Evolutionary conservation across 176 grass and related monocot genomes (phyloP).

Genomic region (Neostapfia colusana): DNA sequence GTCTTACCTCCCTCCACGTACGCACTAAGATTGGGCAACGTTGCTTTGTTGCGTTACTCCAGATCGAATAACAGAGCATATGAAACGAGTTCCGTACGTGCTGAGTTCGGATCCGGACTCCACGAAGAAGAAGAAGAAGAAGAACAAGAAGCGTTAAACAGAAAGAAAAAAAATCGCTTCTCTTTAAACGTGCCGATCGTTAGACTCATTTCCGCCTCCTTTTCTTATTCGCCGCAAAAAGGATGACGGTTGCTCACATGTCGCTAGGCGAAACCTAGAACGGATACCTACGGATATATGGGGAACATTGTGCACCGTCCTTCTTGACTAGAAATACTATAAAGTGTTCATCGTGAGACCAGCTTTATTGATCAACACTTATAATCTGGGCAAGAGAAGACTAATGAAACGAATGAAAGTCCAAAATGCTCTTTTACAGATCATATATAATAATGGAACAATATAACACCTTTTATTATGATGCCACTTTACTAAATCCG

Average conservation of each 20-base stretch:
- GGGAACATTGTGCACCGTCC: background rate
- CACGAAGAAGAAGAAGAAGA: background rate
- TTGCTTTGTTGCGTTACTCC: no score
- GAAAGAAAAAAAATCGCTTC: background rate
- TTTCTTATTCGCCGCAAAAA: background rate
- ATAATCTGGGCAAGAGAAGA: background rate
- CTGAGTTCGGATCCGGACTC: no score
- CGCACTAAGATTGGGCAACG: no score
- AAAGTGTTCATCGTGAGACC: background rate
- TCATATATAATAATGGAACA: no score
- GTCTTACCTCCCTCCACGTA: no score
- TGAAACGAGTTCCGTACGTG: no score
- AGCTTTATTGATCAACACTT: background rate
- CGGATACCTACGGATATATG: background rate
- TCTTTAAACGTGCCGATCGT: background rate
- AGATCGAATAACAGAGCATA: no score
- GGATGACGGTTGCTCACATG: background rate
- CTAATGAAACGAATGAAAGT: no score
- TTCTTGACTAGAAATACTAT: conserved; percentile 2
- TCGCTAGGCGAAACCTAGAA: background rate
- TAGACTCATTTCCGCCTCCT: background rate
- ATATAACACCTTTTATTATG: no score
- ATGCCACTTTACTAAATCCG: no score
- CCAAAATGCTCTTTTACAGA: no score
- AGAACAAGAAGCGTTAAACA: no score